phyloP scores from a whole-genome alignment of 345 rosid genomes.

The Aquilaria malaccensis region DNA sequence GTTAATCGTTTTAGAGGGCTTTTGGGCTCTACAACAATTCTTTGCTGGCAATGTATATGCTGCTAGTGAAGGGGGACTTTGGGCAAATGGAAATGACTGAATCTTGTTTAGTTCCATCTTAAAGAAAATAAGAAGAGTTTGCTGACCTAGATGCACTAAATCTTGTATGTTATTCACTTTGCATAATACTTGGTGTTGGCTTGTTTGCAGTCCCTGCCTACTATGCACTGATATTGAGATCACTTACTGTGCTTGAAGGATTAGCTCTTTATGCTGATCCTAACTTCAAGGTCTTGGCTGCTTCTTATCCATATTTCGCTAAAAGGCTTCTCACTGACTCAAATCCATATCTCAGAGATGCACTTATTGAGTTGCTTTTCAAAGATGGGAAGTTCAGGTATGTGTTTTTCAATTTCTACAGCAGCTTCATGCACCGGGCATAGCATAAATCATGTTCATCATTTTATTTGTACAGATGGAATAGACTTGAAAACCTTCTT shows the following conservation, averaged over 20 bases:
- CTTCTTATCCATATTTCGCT: conserved; percentile 96
- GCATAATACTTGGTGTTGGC: conserved; percentile 4
- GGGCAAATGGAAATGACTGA: too few species aligned
- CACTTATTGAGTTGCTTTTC: conserved; percentile 89
- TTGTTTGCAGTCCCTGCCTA: conserved; percentile 78
- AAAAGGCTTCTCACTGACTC: conserved; percentile 98
- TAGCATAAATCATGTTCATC: conserved; percentile 5
- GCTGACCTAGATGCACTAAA: too few species aligned
- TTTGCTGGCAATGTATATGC: too few species aligned
- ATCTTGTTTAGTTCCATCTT: too few species aligned
- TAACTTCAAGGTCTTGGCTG: conserved; percentile 87
- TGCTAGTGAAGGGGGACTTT: too few species aligned
- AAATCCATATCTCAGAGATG: conserved; percentile 93
- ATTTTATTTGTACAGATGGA: conserved; percentile 54
- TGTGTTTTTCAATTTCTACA: conserved; percentile 12
- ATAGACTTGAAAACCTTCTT: conserved; percentile 89
- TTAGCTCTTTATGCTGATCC: conserved; percentile 92
- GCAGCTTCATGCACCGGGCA: conserved; percentile 2
- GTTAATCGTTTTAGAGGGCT: background rate
- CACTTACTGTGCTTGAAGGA: conserved; percentile 96
- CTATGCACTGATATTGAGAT: conserved; percentile 88
- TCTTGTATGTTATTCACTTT: too few species aligned
- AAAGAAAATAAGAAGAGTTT: too few species aligned
- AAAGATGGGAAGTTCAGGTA: conserved; percentile 93
- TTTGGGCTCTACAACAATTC: background rate